A percentile compares a stretch with the other conserved stretches of the same genome.
phyloP scores from a whole-genome alignment of 306 rosid genomes.

The Malus sieversii region DNA sequence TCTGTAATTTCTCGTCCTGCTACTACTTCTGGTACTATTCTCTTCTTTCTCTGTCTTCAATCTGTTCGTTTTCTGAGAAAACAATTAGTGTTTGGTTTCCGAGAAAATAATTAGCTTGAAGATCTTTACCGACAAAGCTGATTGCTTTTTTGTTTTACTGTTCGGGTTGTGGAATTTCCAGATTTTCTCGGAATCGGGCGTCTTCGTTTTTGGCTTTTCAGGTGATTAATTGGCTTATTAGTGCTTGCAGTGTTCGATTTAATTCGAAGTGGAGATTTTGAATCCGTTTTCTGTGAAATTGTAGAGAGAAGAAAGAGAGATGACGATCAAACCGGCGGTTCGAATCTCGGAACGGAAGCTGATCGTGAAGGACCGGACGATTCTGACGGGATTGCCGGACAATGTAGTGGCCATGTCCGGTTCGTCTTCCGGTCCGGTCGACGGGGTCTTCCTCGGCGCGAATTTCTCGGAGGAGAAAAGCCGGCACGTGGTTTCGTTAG shows the following conservation, averaged over 20 bases:
- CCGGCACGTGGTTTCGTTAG: slow-evolving; percentile 60
- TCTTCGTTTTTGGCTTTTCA: slow-evolving; percentile 28
- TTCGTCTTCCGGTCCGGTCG: slow-evolving; percentile 44
- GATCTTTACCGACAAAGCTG: slow-evolving; percentile 25
- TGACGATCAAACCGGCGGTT: slow-evolving; percentile 73
- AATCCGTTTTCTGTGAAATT: background rate
- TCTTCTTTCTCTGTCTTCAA: background rate
- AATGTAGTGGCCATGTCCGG: slow-evolving; percentile 60
- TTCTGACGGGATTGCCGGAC: slow-evolving; percentile 67
- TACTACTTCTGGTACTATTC: slow-evolving; percentile 41
- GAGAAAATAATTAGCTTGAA: background rate
- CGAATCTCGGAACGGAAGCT: slow-evolving; percentile 55
- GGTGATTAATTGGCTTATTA: slow-evolving; percentile 22
- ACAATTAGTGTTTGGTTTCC: background rate
- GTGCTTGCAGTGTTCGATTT: background rate
- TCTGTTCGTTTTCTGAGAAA: slow-evolving; percentile 10
- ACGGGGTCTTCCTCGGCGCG: slow-evolving; percentile 66
- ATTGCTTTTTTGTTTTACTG: background rate
- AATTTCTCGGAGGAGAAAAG: slow-evolving; percentile 38
- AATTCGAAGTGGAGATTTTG: background rate
- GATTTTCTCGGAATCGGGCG: slow-evolving; percentile 15
- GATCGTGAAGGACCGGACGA: slow-evolving; percentile 52
- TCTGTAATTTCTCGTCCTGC: background rate
- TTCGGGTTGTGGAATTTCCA: slow-evolving; percentile 47
- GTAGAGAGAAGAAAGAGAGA: slow-evolving; percentile 33